A percentile compares a stretch with the other conserved stretches of the same genome.
Evolutionary conservation across 1,284 basidiomycete genomes (phyloP).

Genomic region (Ustilago bromivora): DNA sequence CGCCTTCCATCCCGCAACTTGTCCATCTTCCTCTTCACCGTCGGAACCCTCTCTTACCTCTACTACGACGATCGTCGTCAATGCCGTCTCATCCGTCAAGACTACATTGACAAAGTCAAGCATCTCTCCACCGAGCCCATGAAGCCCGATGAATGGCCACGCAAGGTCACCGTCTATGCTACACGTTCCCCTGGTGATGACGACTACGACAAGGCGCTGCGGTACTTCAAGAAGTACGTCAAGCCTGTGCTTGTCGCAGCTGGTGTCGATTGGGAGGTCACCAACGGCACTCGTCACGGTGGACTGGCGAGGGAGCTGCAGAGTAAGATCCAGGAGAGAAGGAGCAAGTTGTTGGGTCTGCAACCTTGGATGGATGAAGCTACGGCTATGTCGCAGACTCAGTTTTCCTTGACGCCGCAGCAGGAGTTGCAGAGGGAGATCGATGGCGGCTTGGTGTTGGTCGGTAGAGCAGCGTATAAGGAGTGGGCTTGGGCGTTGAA

Average conservation of each 20-base stretch:
- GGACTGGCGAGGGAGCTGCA: constrained; percentile 82
- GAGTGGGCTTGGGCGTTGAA: constrained; percentile 90
- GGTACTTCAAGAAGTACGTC: constrained; percentile 94
- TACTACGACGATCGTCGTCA: constrained; percentile 87
- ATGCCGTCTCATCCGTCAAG: constrained; percentile 80
- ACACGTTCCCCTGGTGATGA: constrained; percentile 94
- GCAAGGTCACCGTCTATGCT: constrained; percentile 87
- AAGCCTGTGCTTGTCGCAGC: constrained; percentile 96
- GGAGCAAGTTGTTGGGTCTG: constrained; percentile 71
- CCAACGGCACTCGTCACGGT: constrained; percentile 84
- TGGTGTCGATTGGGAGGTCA: constrained; percentile 89
- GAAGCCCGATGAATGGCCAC: constrained; percentile 77
- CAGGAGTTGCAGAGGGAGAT: constrained; percentile 77
- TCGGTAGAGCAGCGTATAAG: constrained; percentile 93
- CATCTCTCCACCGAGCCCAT: constrained; percentile 79
- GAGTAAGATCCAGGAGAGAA: constrained; percentile 78
- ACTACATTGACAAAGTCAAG: constrained; percentile 84
- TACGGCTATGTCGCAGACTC: constrained; percentile 72
- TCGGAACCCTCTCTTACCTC: constrained; percentile 78
- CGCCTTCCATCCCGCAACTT: constrained; percentile 87
- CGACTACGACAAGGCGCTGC: constrained; percentile 84
- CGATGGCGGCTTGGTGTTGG: constrained; percentile 83
- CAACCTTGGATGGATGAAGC: constrained; percentile 60
- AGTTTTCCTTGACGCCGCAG: constrained; percentile 75
- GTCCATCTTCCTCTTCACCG: constrained; percentile 87